Evolutionary conservation across 176 grass and related monocot genomes (phyloP).

Genomic region (Elymus sibiricus): DNA sequence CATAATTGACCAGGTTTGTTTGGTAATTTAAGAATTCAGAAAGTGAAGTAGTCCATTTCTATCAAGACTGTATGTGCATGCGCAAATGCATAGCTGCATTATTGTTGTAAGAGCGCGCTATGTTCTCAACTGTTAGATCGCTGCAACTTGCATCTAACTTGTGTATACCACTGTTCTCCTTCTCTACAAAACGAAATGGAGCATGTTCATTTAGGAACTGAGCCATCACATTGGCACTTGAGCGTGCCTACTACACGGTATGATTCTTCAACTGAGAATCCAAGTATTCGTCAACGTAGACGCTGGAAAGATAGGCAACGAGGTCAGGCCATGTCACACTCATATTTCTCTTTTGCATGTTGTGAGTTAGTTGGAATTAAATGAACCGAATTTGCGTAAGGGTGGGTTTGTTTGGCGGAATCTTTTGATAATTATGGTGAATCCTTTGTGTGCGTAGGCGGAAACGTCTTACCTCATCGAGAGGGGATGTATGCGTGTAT

Average conservation of each 20-base stretch:
- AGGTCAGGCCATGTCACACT: background rate
- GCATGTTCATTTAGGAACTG: background rate
- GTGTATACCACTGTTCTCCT: background rate
- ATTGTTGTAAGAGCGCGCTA: background rate
- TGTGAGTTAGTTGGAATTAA: background rate
- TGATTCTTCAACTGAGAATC: background rate
- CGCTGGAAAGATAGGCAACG: background rate
- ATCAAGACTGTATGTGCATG: background rate
- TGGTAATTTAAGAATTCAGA: conserved; percentile 6
- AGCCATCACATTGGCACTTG: background rate
- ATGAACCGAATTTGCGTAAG: background rate
- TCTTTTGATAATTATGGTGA: background rate
- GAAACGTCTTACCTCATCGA: too few species aligned
- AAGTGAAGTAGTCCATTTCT: background rate
- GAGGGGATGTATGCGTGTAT: too few species aligned
- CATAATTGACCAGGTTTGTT: background rate
- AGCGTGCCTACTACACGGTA: background rate
- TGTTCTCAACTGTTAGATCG: background rate
- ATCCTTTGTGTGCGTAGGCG: too few species aligned
- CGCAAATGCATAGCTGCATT: background rate
- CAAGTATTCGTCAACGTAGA: background rate
- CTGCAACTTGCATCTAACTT: background rate
- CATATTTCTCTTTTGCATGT: background rate
- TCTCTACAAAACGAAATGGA: background rate
- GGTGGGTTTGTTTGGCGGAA: background rate